These are phyloP conservation scores for Scorias spongiosa DNA, from an alignment of 2,329 filamentous ascomycete species.

Conservation along the genomic window DNA sequence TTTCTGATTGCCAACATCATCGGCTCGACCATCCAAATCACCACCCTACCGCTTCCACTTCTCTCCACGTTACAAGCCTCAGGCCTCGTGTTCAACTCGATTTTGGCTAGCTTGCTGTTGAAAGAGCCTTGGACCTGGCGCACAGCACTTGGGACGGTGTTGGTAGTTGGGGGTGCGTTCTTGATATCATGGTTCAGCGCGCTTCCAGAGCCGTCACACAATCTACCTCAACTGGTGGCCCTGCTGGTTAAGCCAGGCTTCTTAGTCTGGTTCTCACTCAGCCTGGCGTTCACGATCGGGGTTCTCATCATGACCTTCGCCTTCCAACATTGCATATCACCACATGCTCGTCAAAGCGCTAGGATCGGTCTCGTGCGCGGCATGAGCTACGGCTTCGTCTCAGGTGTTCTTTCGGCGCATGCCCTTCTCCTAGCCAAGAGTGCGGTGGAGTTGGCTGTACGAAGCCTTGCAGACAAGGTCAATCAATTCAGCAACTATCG, in stretches of 20 bases:
- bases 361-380: conserved; percentile 53
- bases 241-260: conserved; percentile 63
- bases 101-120: conserved; percentile 85
- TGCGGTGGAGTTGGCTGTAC: conserved; percentile 82
- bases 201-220: conserved; percentile 84
- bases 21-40: conserved; percentile 94
- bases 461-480: conserved; percentile 66
- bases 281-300: conserved; percentile 56
- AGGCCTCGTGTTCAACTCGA: conserved; percentile 94
- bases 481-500: conserved; percentile 96
- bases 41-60: conserved; percentile 82
- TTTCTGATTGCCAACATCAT: conserved; percentile 90
- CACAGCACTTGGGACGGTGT: conserved; percentile 76
- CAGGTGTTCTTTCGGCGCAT: conserved; percentile 87
- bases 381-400: conserved; percentile 71
- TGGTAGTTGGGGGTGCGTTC: conserved; percentile 78
- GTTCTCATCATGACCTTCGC: conserved; percentile 47
- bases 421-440: conserved; percentile 89
- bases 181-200: conserved; percentile 90
- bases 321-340: conserved; percentile 16
- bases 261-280: conserved; percentile 75
- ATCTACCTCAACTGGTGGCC: conserved; percentile 61
- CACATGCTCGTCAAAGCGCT: conserved; percentile 17
- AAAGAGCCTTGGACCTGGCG: conserved; percentile 87
- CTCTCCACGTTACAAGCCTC: conserved; percentile 91